A percentile compares a stretch with the other conserved stretches of the same genome.
Conservation (phyloP, 805 yeast genomes). For the Hanseniaspora mollemarum region DNA sequence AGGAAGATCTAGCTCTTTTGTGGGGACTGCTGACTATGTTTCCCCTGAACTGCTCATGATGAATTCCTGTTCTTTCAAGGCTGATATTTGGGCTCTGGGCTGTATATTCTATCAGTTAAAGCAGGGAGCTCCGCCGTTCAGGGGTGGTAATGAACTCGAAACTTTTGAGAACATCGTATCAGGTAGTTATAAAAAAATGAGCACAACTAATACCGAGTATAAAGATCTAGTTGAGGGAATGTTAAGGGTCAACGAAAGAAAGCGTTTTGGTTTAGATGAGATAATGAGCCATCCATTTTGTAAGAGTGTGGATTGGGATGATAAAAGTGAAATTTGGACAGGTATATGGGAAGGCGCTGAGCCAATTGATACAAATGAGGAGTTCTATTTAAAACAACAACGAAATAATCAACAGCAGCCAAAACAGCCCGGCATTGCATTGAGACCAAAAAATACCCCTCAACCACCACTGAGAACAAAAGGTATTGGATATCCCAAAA, state of each 20-base stretch:
- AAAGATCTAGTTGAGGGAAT: constrained; percentile 57
- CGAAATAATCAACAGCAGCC: constrained; percentile 14
- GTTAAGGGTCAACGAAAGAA: constrained; percentile 58
- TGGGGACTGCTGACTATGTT: constrained; percentile 95
- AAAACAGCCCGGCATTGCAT: constrained; percentile 12
- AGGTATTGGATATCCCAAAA: constrained; percentile 18
- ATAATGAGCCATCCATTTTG: constrained; percentile 68
- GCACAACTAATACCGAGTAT: constrained; percentile 47
- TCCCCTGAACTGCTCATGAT: constrained; percentile 76
- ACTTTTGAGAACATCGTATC: constrained; percentile 82
- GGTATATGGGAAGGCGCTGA: constrained; percentile 52
- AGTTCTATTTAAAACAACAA: constrained; percentile 1
- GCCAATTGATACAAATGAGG: not conserved
- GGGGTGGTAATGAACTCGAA: constrained; percentile 71
- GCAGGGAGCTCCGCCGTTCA: constrained; percentile 79
- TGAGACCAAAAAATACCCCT: constrained; percentile 6
- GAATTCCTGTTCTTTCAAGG: constrained; percentile 70
- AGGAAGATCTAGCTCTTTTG: constrained; percentile 59
- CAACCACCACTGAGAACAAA: not conserved
- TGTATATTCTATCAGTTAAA: constrained; percentile 76
- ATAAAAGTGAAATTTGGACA: constrained; percentile 59
- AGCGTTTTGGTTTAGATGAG: constrained; percentile 45
- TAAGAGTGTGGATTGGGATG: constrained; percentile 51
- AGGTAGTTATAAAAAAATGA: constrained; percentile 55
- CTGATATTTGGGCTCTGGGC: constrained; percentile 92